These are phyloP conservation scores for Isabelozyma gotoi DNA, from an alignment of 805 yeast genomes.

Conservation along the genomic window DNA sequence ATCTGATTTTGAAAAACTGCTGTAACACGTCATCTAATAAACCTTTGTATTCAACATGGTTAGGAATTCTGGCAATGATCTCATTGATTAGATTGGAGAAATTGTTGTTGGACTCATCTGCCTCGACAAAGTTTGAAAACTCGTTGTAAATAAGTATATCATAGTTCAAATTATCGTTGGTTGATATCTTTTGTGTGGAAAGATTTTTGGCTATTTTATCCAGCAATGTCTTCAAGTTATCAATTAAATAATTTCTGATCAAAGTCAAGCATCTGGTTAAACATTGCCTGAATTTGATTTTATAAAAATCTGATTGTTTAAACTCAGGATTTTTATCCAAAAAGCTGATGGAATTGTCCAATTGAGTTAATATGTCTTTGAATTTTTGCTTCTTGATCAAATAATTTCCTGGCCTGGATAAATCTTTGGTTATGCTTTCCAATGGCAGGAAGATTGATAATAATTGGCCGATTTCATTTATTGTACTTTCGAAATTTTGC, in stretches of 20 bases:
- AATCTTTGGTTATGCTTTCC: slow-evolving; percentile 64
- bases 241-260: slow-evolving; percentile 62
- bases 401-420: slow-evolving; percentile 67
- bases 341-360: slow-evolving; percentile 70
- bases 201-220: slow-evolving; percentile 10
- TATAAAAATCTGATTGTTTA: slow-evolving; percentile 68
- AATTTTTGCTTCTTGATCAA: slow-evolving; percentile 63
- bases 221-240: slow-evolving; percentile 37
- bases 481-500: slow-evolving; percentile 37
- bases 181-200: slow-evolving; percentile 20
- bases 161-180: slow-evolving; percentile 37
- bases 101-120: slow-evolving; percentile 16
- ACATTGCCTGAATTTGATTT: slow-evolving; percentile 76
- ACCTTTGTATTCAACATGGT: slow-evolving; percentile 60
- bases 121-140: slow-evolving; percentile 31
- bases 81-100: slow-evolving; percentile 35
- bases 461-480: slow-evolving; percentile 45
- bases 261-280: slow-evolving; percentile 77
- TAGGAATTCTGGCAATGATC: slow-evolving; percentile 35
- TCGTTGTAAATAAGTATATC: slow-evolving; percentile 69
- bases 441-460: slow-evolving; percentile 66
- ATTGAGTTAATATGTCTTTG: slow-evolving; percentile 43
- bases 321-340: slow-evolving; percentile 46
- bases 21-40: slow-evolving; percentile 63
- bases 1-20: slow-evolving; percentile 61